Evolutionary conservation across 805 yeast species (phyloP), one percentile per base, ranked within the genome.

Genomic region (Nakazawaea wyomingensis): DNA sequence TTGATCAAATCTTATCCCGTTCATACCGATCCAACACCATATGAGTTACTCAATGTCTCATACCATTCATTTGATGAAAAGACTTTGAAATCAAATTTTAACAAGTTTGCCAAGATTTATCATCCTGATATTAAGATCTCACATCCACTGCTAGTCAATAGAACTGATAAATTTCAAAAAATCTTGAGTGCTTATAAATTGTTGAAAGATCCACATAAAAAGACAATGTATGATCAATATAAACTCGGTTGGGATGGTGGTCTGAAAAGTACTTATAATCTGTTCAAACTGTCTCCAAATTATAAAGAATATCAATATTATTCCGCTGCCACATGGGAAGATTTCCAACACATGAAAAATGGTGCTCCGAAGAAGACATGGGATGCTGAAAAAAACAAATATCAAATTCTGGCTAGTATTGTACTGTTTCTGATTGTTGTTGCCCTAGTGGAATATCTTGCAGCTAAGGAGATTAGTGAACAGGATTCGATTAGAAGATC

Each of bases 271-370:
- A 20, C 26, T n/a, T 24, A 39, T 22, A 27, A 34, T 16, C n/a
- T 26, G 20, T 41, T 34, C 20, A 34, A 34, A 16, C 37, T 31
- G 20, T 14, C 36, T 10, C 40, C 33, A 4, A 37, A 39, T 14
- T 27, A 41, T 30, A 29, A 36, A 35, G 50, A 48, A 36, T 52
- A 70, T 43, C 62, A 63, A 28, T 79, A 79, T 56, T 76, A 82
- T 78, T 72, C 65, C 38, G 82, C 85, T 0, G 80, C 80, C 1
- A 74, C 74, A 0, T 78, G 85, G 85, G 83, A 78, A 48, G 85
- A 79, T 45, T 72, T 70, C 54, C 72, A 77, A 35, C 52, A 62
- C 14, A 45, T 66, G 49, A 40, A 34, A 20, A 37, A 45, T 22
- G 39, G 40, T 7, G 18, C 24, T 5, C 27, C 38, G 16, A 27